Evolutionary conservation across 2,329 filamentous ascomycete species (phyloP).

Genomic region (Kalmusia sp.): DNA sequence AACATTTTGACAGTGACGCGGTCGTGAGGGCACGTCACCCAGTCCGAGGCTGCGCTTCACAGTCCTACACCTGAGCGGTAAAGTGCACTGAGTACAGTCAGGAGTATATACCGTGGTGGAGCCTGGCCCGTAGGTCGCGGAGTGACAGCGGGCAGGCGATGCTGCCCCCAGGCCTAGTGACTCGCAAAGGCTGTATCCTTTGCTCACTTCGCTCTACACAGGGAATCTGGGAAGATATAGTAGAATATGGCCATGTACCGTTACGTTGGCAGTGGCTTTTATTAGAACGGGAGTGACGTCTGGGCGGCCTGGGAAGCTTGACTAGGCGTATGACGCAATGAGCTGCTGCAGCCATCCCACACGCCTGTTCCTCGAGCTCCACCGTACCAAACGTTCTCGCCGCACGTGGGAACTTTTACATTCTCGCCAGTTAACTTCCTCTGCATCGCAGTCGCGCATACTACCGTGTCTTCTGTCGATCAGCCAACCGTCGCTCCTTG

Average conservation of each 20-base stretch:
- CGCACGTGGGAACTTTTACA: conserved; percentile 10
- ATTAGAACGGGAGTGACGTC: conserved; percentile 12
- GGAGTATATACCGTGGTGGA: too few relatives aligned
- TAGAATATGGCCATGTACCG: background rate
- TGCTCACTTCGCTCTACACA: background rate
- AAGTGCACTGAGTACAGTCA: too few relatives aligned
- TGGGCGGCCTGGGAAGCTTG: background rate
- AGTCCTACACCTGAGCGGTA: background rate
- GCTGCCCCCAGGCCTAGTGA: background rate
- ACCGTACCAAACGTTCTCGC: conserved; percentile 9
- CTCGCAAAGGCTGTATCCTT: background rate
- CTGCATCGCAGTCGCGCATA: conserved; percentile 6
- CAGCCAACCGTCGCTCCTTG: background rate
- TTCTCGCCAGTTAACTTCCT: conserved; percentile 10
- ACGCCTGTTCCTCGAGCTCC: conserved; percentile 7
- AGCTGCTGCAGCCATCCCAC: background rate
- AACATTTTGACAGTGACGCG: conserved; percentile 1
- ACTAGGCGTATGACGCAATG: conserved; percentile 11
- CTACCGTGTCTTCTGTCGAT: background rate
- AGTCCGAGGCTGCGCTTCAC: background rate
- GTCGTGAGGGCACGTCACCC: background rate
- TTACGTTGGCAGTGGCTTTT: background rate
- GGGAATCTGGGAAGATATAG: background rate
- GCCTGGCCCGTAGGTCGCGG: background rate
- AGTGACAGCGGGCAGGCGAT: background rate